Base-by-base conservation (phyloP, 768 basidiomycete genomes). In the Phallus indusiatus region DNA sequence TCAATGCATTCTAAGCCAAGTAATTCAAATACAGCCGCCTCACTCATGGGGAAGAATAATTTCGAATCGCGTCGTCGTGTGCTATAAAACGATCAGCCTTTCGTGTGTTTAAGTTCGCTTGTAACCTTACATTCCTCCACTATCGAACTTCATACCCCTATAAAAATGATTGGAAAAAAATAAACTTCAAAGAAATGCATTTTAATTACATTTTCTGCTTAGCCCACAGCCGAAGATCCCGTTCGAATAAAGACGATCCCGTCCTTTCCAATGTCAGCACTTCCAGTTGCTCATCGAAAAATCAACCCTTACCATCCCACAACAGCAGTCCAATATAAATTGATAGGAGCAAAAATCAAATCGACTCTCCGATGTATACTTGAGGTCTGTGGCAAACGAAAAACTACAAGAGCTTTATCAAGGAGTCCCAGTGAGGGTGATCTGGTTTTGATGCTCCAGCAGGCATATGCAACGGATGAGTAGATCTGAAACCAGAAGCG, bases 211-310 rank as follows among this genome's bases (percentile, higher is more conserved):
- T 80, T 63, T 74, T 68, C 47, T 77, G 70, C 66, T 88, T 88
- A 1, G 86, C 86, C 80, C 84, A 88, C 14, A 81, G 71, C 62
- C 89, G 78, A 53, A 96, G 69, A 70, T 95, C 94, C 24, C 91
- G 75, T 70, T 95, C 82, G 67, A 96, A 95, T 83, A 91, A 87
- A 61, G 81, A 90, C 5, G 88, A 93, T 0, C 94, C 93, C 5
- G 86, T 87, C 88, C 88, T 90, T 28, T 60, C 20, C 56, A 35
- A 22, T 37, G 5, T 14, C 28, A 17, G 1, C 12, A 37, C 18
- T 5, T 10, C 28, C 33, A 56, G 28, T 11, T n/a, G n/a, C n/a
- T 24, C 47, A 36, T 18, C 53, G 37, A 18, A 21, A 48, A 20
- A 3, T 47, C 12, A 58, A 33, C 18, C 56, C 74, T 63, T 54